These are phyloP conservation scores for Strobilomyces dryophilus DNA, from an alignment of 768 basidiomycete genomes.

Conservation along the genomic window DNA sequence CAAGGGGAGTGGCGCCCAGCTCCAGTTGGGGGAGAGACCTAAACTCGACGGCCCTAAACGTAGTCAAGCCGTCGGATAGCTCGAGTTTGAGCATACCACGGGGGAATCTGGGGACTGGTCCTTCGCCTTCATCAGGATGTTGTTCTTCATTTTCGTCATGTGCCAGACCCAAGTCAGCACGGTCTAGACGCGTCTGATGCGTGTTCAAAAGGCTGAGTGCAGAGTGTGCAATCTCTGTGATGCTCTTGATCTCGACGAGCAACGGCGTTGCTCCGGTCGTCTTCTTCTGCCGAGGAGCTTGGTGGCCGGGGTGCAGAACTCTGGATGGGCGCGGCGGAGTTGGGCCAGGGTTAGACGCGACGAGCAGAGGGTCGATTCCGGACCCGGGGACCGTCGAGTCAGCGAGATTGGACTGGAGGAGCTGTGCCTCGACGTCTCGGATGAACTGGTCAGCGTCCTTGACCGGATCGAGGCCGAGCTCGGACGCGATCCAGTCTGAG, in stretches of 20 bases:
- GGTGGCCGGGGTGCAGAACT: conserved; percentile 2
- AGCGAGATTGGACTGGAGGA: conserved; percentile 64
- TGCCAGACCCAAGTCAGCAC: conserved; percentile 44
- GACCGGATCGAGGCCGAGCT: conserved; percentile 44
- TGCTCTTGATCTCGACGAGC: conserved; percentile 68
- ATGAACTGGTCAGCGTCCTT: conserved; percentile 50
- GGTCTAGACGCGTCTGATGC: conserved; percentile 57
- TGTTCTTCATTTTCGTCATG: conserved; percentile 43
- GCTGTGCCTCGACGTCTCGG: conserved; percentile 55
- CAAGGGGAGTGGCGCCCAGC: conserved; percentile 74
- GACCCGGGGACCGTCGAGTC: conserved; percentile 72
- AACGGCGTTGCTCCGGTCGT: conserved; percentile 42
- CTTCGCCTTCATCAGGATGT: conserved; percentile 53
- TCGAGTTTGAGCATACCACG: conserved; percentile 73
- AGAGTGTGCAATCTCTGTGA: conserved; percentile 84
- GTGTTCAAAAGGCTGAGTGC: conserved; percentile 77
- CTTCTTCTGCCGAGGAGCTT: conserved; percentile 10
- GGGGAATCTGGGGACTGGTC: conserved; percentile 78
- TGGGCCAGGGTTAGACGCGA: conserved; percentile 9
- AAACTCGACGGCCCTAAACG: conserved; percentile 76
- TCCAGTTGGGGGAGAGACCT: conserved; percentile 57
- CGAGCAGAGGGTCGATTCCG: conserved; percentile 43
- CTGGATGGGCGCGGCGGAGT: conserved; percentile 4
- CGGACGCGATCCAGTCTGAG: conserved; percentile 55
- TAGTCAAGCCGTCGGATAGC: conserved; percentile 72